Conservation (phyloP, 2,329 filamentous ascomycete genomes). For the Cytospora piceae region DNA sequence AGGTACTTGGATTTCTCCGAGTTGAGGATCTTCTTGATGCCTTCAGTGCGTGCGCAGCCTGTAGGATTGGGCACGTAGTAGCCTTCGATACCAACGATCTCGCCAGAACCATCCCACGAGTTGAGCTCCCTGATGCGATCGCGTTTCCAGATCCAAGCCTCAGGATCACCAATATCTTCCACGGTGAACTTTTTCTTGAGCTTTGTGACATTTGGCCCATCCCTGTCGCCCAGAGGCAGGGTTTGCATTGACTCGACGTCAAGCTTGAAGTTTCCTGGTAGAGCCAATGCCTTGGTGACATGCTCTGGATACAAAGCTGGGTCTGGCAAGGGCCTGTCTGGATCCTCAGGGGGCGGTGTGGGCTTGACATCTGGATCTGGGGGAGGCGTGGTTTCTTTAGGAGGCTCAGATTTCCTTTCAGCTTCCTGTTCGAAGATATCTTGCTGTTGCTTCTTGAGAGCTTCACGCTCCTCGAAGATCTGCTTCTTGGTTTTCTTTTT, state of each 20-base stretch:
- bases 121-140: constrained; percentile 62
- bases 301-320: constrained; percentile 55
- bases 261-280: constrained; percentile 51
- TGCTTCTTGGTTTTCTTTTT: constrained; percentile 84
- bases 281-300: constrained; percentile 49
- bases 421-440: constrained; percentile 52
- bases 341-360: constrained; percentile 41
- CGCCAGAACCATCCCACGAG: constrained; percentile 39
- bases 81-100: constrained; percentile 54
- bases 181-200: constrained; percentile 53
- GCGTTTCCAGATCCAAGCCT: constrained; percentile 61
- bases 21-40: constrained; percentile 92
- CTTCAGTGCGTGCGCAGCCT: constrained; percentile 88
- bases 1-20: constrained; percentile 98
- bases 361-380: constrained; percentile 39
- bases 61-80: constrained; percentile 85
- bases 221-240: constrained; percentile 48
- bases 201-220: constrained; percentile 53
- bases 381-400: constrained; percentile 37
- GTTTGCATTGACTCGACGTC: constrained; percentile 51
- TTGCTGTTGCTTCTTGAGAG: constrained; percentile 60
- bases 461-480: constrained; percentile 68
- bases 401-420: constrained; percentile 41
- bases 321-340: constrained; percentile 41
- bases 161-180: constrained; percentile 52